These are phyloP conservation scores for Dendrobium huoshanense DNA, from an alignment of 106 monocot species.

Conservation along the genomic window DNA sequence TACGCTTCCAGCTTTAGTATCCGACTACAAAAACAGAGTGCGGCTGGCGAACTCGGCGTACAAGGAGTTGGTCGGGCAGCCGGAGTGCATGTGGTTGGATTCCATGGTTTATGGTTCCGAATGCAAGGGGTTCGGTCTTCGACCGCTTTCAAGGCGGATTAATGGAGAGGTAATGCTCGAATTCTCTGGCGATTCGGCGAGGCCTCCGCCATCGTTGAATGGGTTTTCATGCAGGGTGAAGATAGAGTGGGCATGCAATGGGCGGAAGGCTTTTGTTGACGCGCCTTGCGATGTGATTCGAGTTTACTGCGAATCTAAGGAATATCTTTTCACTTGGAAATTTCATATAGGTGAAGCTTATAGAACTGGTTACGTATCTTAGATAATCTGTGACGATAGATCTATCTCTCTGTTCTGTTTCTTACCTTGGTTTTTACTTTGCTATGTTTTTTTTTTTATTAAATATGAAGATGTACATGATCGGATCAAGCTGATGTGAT, in stretches of 20 bases:
- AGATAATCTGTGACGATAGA: not conserved
- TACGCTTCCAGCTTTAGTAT: slow-evolving; percentile 59
- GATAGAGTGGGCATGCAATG: slow-evolving; percentile 70
- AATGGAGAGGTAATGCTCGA: slow-evolving; percentile 54
- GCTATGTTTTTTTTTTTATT: not conserved
- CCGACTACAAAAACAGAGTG: slow-evolving; percentile 72
- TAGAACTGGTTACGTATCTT: slow-evolving; percentile 7
- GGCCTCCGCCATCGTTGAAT: slow-evolving; percentile 17
- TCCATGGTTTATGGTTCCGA: slow-evolving; percentile 7
- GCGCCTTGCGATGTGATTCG: slow-evolving; percentile 59
- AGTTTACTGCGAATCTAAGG: slow-evolving; percentile 49
- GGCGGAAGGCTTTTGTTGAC: slow-evolving; percentile 35
- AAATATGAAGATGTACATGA: too few species aligned
- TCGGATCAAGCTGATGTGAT: not conserved
- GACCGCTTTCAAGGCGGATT: slow-evolving; percentile 35
- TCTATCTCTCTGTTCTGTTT: not conserved
- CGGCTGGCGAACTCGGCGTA: slow-evolving; percentile 66
- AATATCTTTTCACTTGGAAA: slow-evolving; percentile 66
- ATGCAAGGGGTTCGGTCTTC: not conserved
- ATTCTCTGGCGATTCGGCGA: slow-evolving; percentile 18
- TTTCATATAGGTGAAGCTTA: slow-evolving; percentile 27
- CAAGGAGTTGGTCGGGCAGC: slow-evolving; percentile 67
- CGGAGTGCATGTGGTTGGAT: slow-evolving; percentile 61
- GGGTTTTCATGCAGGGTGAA: slow-evolving; percentile 69
- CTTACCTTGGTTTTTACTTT: not conserved